These are phyloP conservation scores for Zasmidium angulare DNA, from an alignment of 2,329 filamentous ascomycete genomes.

Conservation along the genomic window DNA sequence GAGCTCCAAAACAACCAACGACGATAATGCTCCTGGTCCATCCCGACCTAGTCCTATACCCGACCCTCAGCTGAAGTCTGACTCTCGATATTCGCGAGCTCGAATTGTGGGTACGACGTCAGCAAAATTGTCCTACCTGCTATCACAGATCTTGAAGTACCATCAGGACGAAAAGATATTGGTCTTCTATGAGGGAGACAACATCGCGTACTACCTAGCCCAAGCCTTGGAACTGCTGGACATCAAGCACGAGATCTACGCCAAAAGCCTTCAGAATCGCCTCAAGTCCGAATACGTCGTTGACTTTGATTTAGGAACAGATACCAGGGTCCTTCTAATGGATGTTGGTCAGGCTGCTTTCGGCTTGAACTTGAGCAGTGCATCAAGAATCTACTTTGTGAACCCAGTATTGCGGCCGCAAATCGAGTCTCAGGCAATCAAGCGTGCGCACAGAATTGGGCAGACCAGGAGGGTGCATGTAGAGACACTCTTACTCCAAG, in stretches of 20 bases:
- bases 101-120: constrained; percentile 77
- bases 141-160: constrained; percentile 69
- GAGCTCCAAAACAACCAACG: no score
- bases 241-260: constrained; percentile 65
- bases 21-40: background rate
- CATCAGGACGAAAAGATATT: constrained; percentile 79
- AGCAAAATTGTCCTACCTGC: constrained; percentile 81
- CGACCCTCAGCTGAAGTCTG: constrained; percentile 9
- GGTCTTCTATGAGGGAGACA: constrained; percentile 88
- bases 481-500: constrained; percentile 77
- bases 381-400: constrained; percentile 84
- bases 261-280: constrained; percentile 56
- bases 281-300: constrained; percentile 72
- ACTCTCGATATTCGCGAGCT: constrained; percentile 59
- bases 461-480: constrained; percentile 77
- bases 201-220: constrained; percentile 81
- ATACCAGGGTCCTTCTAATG: constrained; percentile 80
- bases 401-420: constrained; percentile 82
- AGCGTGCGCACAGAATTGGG: constrained; percentile 83
- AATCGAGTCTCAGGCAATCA: constrained; percentile 87
- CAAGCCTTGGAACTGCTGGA: constrained; percentile 74
- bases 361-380: constrained; percentile 79
- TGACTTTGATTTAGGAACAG: constrained; percentile 69
- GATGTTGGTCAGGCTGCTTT: constrained; percentile 87
- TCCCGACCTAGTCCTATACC: background rate